Conservation (phyloP, 148 eudicot species). For the Rhododendron molle region DNA sequence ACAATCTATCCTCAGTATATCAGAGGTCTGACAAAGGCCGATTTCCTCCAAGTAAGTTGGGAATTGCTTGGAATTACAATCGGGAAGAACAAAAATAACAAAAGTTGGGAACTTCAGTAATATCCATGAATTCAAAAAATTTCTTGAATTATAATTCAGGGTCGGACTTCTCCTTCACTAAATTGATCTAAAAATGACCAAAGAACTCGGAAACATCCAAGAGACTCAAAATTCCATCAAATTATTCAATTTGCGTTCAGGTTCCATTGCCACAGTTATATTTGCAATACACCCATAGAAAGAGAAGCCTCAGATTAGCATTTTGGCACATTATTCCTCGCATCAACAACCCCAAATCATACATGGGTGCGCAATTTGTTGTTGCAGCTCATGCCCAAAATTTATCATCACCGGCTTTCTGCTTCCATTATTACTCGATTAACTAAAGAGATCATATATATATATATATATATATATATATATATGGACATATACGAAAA, state of each 20-base stretch:
- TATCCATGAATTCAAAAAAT: background rate
- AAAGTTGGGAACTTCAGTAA: background rate
- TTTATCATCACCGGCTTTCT: slow-evolving; percentile 12
- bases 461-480: too few relatives aligned
- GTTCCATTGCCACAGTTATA: background rate
- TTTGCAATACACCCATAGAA: background rate
- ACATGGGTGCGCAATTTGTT: slow-evolving; percentile 13
- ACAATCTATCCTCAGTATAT: background rate
- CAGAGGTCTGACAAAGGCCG: background rate
- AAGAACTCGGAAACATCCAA: background rate
- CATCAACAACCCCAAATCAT: slow-evolving; percentile 15
- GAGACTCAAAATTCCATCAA: background rate
- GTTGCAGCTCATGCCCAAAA: slow-evolving; percentile 18
- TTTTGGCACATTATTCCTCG: slow-evolving; percentile 20
- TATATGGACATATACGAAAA: background rate
- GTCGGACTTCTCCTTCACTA: background rate
- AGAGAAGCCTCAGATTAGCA: slow-evolving; percentile 18
- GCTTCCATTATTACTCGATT: background rate
- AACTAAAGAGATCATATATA: background rate
- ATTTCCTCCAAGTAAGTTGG: background rate
- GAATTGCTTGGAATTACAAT: background rate
- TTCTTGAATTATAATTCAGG: background rate
- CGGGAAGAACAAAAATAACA: background rate
- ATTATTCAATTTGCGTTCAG: background rate
- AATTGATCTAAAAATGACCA: background rate